Base-by-base conservation (phyloP, 176 grass and related monocot species). In the Thalia dealbata region DNA sequence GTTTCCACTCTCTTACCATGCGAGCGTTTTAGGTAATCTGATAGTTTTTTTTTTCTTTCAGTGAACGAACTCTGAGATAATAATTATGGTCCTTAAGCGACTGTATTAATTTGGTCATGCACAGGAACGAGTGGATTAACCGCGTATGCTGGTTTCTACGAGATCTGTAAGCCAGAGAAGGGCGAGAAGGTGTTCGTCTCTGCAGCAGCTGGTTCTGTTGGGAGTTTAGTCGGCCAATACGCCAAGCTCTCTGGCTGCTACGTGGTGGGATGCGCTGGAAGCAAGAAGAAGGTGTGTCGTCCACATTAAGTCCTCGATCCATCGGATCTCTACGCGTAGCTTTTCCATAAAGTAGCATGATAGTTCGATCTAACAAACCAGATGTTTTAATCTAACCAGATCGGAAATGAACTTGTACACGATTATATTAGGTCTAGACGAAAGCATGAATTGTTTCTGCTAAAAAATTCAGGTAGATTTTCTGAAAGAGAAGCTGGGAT, bases 1-100 rank as follows among this genome's bases (percentile, higher is more conserved):
- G 1, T 79, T 86, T 56, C 80, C 80, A 4, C 3, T 86, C 3
- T 82, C 76, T 1, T 76, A 86, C 76, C 46, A 86, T n/a, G 14
- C 66, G 30, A 2, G 58, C 48, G 64, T 75, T 9, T 67, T 86
- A 14, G 84, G 69, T 75, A 7, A 50, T 2, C 21, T 10, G 11
- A 38, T 38, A 38, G 1, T 38, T 38, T 38, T n/a, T n/a, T n/a
- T n/a, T n/a, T n/a, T n/a, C n/a, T n/a, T n/a, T n/a, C n/a, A n/a
- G n/a, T n/a, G n/a, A n/a, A n/a, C n/a, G 32, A 38, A 2, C 32
- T 38, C 32, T 38, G 32, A 38, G 4, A 38, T 38, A 38, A 38
- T n/a, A n/a, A n/a, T n/a, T n/a, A n/a, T n/a, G n/a, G n/a, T n/a
- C n/a, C n/a, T n/a, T n/a, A n/a, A n/a, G n/a, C n/a, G n/a, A n/a